Evolutionary conservation across 176 grass and related monocot genomes (phyloP).

Genomic region (Ampelocalamus luodianensis): DNA sequence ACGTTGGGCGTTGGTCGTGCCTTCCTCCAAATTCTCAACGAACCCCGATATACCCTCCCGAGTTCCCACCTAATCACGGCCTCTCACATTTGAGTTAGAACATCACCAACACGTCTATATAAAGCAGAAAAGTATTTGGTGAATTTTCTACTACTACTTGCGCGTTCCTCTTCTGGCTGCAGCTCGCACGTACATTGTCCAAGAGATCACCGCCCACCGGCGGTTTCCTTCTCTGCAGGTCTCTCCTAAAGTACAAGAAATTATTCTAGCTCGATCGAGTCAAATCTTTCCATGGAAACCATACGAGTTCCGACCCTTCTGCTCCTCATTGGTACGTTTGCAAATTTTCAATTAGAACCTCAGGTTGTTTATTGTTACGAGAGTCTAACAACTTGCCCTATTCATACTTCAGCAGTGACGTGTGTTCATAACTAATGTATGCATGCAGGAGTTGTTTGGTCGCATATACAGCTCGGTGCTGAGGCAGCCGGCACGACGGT

Average conservation of each 20-base stretch:
- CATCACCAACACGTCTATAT: conserved; percentile 13
- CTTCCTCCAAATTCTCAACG: conserved; percentile 56
- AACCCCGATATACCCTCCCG: conserved; percentile 37
- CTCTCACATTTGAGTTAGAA: background rate
- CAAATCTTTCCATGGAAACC: conserved; percentile 32
- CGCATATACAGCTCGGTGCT: background rate
- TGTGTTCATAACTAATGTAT: background rate
- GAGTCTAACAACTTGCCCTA: background rate
- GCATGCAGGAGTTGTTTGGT: conserved; percentile 34
- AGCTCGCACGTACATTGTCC: background rate
- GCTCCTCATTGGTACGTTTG: conserved; percentile 38
- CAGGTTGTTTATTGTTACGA: background rate
- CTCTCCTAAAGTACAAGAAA: background rate
- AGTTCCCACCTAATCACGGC: conserved; percentile 32
- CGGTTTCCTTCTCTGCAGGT: too few relatives aligned
- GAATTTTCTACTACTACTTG: background rate
- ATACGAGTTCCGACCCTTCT: background rate
- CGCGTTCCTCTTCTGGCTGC: conserved; percentile 29
- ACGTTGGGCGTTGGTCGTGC: conserved; percentile 34
- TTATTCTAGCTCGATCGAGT: background rate
- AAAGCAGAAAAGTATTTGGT: background rate
- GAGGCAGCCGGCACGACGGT: conserved; percentile 48
- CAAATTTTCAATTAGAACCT: background rate
- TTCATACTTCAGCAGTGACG: background rate
- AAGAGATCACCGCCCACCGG: background rate